These are phyloP conservation scores for Litsea cubeba DNA, from an alignment of 164 flowering plant genomes.

Conservation along the genomic window DNA sequence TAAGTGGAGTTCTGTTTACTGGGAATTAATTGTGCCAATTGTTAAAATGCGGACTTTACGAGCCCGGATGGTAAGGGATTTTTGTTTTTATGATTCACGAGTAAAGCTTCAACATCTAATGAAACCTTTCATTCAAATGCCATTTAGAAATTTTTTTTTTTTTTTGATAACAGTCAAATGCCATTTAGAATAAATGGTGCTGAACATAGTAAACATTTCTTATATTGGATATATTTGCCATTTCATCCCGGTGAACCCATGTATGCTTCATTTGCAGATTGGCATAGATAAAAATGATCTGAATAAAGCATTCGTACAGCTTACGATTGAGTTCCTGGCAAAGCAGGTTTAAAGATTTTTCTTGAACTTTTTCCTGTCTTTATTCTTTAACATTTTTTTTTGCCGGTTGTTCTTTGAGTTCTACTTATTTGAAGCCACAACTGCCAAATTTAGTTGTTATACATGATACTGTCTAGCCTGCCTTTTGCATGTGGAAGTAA, in stretches of 20 bases:
- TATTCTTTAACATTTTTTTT: neutral
- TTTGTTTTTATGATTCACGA: slow-evolving; percentile 1
- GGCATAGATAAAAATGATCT: slow-evolving; percentile 76
- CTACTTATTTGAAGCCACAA: neutral
- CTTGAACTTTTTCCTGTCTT: neutral
- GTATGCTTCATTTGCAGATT: slow-evolving; percentile 48
- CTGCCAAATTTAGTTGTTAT: neutral
- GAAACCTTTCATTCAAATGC: neutral
- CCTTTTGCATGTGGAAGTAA: neutral
- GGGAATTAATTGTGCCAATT: slow-evolving; percentile 84
- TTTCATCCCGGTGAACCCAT: neutral
- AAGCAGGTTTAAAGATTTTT: slow-evolving; percentile 62
- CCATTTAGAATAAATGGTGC: neutral
- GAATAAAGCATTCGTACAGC: slow-evolving; percentile 76
- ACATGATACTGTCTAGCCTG: neutral
- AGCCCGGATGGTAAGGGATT: slow-evolving; percentile 68
- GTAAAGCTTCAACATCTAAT: neutral
- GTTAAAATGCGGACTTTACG: slow-evolving; percentile 79
- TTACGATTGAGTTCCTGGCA: slow-evolving; percentile 79
- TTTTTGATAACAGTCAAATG: too few relatives aligned
- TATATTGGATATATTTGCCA: neutral
- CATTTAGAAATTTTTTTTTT: neutral
- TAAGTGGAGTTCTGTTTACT: slow-evolving; percentile 64
- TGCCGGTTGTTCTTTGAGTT: neutral
- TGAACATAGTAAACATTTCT: neutral